Base-by-base conservation (phyloP, 2,329 filamentous ascomycete species). In the Sordariomycetes sp. region DNA sequence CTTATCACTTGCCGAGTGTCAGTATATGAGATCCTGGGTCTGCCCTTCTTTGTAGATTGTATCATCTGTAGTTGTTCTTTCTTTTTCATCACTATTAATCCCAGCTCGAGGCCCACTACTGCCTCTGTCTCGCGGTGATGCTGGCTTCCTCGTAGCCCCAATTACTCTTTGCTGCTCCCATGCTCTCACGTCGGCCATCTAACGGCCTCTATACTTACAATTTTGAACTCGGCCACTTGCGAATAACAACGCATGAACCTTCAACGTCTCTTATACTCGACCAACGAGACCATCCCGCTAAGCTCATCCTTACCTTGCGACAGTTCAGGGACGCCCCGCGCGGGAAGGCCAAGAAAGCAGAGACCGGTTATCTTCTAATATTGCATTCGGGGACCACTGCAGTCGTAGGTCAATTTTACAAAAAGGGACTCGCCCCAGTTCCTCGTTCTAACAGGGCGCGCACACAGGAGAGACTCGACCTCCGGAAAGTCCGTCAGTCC, bases 181-280 rank as follows among this genome's bases (percentile, higher is more conserved):
- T 50, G 45, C 45, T 50, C 45, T 50, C 45, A 6, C 45, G 22
- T 24, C n/a, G 45, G 35, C 50, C 45, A 24, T 34, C 55, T n/a
- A 51, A 53, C 24, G 48, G 50, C 50, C 39, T 57, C 15, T 52
- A 45, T 20, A 57, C 55, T 17, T 57, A 57, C 52, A 57, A 57
- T n/a, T 57, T 57, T 20, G 55, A 57, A 25, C 55, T 57, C 13
- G 50, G 52, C 13, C 20, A 24, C 10, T n/a, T 57, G 13, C 4
- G n/a, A 34, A n/a, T 57, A 10, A 57, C 55, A n/a, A 48, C 52
- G 20, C 28, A 20, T 24, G 51, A 57, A 10, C 22, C 55, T 5
- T 15, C 13, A 13, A 53, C 55, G 12, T 51, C 50, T 24, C 20
- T 25, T 10, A 24, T 24, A 6, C 32, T 53, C 17, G 52, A 52